A percentile compares a stretch with the other conserved stretches of the same genome.
These are phyloP conservation scores for Podila verticillata DNA, from an alignment of 192 early-diverging fungal species.

Conservation along the genomic window DNA sequence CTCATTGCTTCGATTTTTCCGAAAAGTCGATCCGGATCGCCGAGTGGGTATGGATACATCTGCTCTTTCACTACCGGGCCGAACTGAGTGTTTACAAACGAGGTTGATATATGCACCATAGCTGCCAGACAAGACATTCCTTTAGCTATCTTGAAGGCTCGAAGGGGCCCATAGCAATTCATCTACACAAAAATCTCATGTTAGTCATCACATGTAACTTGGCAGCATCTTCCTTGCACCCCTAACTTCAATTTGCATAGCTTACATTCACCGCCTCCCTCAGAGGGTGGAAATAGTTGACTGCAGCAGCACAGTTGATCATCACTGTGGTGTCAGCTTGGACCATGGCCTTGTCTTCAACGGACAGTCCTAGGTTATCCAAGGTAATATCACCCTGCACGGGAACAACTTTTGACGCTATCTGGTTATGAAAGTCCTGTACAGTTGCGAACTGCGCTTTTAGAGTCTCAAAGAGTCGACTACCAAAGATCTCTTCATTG, in stretches of 20 bases:
- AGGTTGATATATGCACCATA: constrained; percentile 37
- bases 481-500: constrained; percentile 29
- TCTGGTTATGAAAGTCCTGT: constrained; percentile 43
- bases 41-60: constrained; percentile 31
- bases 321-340: constrained; percentile 53
- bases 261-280: constrained; percentile 58
- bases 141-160: constrained; percentile 25
- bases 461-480: constrained; percentile 53
- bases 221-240: too few species aligned
- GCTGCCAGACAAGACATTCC: constrained; percentile 20
- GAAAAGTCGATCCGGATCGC: constrained; percentile 25
- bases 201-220: background rate
- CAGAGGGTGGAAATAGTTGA: constrained; percentile 52
- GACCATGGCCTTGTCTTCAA: constrained; percentile 43
- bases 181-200: constrained; percentile 2
- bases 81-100: constrained; percentile 36
- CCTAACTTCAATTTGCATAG: background rate
- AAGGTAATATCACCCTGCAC: constrained; percentile 53
- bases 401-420: constrained; percentile 52
- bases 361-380: constrained; percentile 48
- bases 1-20: constrained; percentile 18
- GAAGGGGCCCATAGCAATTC: constrained; percentile 35
- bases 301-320: constrained; percentile 59
- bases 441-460: constrained; percentile 30
- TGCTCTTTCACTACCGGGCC: constrained; percentile 15